phyloP scores from a whole-genome alignment of 192 early-diverging fungal species.

The Coemansia sp. region DNA sequence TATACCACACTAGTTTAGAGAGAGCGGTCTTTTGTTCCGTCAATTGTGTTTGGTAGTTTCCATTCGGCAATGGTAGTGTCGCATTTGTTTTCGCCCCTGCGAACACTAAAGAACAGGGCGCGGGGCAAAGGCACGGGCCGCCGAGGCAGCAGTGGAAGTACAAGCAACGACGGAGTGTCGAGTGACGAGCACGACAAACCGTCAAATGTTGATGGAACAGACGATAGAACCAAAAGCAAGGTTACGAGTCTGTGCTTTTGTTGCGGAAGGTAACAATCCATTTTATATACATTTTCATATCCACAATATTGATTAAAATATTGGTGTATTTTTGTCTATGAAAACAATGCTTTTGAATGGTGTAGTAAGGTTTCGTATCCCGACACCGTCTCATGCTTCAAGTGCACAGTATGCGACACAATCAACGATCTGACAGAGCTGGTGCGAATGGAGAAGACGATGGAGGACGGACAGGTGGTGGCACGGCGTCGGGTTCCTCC shows the following conservation, averaged over 20 bases:
- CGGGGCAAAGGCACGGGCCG: conserved; percentile 12
- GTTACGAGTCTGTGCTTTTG: conserved; percentile 37
- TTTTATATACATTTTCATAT: neutral
- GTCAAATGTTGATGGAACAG: neutral
- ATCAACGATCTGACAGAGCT: conserved; percentile 65
- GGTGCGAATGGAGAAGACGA: conserved; percentile 21
- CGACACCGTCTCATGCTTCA: conserved; percentile 61
- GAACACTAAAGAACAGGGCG: conserved; percentile 45
- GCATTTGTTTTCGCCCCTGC: conserved; percentile 49
- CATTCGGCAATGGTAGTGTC: conserved; percentile 37
- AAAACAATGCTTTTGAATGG: neutral
- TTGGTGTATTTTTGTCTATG: neutral
- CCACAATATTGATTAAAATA: too few species aligned
- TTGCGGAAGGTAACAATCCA: conserved; percentile 26
- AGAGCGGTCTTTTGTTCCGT: too few species aligned
- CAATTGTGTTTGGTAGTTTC: neutral
- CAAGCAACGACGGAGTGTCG: conserved; percentile 1
- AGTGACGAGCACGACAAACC: conserved; percentile 3
- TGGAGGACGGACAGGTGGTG: conserved; percentile 16
- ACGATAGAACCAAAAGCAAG: conserved; percentile 11
- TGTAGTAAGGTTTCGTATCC: conserved; percentile 34
- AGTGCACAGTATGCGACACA: conserved; percentile 90
- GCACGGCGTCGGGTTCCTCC: conserved; percentile 21
- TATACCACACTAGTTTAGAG: neutral
- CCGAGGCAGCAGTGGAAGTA: conserved; percentile 6